Evolutionary conservation across 2,329 filamentous ascomycete genomes (phyloP), one percentile per base, ranked within the genome.

Genomic region (Talaromyces sp.): DNA sequence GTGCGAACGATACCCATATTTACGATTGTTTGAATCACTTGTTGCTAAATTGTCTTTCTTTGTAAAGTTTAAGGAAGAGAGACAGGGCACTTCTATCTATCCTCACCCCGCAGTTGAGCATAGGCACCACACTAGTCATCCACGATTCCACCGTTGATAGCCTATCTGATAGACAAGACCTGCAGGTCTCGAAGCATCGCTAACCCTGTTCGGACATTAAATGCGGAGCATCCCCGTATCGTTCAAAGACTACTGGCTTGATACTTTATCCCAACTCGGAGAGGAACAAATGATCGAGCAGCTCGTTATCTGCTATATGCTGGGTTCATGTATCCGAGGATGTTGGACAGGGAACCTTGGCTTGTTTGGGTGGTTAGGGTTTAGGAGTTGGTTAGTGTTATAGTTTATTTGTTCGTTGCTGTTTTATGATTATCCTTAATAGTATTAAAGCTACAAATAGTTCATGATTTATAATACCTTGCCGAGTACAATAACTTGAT

Each of bases 1-100:
- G 88, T 91, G 64, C 91, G 87, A 69, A 94, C 88, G 57, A 72
- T 64, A 62, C 77, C 76, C 79, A 81, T 81, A 25, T 22, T 54
- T 43, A n/a, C 41, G 5, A 15, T 56, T 4, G 8, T 15, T 22
- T 37, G 5, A 25, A 13, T 22, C 9, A 19, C 50, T 22, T 37
- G 2, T 9, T 56, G n/a, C 33, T 37, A 8, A 9, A 25, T 35
- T 7, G 50, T 37, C 33, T 56, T 9, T 2, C 31, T 37, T 11
- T 39, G 9, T 13, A 39, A 8, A 31, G 6, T 3, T 3, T 27
- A 22, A 33, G 37, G 19, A 6, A 37, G 9, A 19, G 25, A 56
- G 33, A 37, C 31, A 31, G 27, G 6, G 27, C 27, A 31, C 27
- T 31, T 31, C 27, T 6, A 27, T 49, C 27, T 56, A 56, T 25